Percentiles rank a stretch among this genome's conserved stretches.
phyloP scores from a whole-genome alignment of 805 yeast genomes.

The Teunomyces kruisii region DNA sequence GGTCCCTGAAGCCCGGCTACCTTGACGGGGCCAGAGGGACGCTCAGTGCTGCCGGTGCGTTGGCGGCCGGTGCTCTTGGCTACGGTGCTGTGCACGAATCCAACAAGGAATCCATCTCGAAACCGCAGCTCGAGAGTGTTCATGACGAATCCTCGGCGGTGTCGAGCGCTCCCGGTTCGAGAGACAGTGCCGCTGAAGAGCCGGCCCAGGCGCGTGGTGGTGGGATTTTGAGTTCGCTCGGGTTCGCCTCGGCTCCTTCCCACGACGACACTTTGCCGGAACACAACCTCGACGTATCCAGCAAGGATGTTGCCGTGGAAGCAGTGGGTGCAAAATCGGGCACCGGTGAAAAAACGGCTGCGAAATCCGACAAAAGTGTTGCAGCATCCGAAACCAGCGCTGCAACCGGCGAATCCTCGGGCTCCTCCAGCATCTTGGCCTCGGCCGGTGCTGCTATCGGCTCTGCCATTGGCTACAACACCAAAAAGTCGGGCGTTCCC shows the following conservation, averaged over 20 bases:
- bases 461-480: background rate
- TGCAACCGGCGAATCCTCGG: no score
- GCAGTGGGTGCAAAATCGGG: no score
- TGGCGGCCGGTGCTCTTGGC: conserved; percentile 8
- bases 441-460: conserved; percentile 18
- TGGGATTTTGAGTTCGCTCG: no score
- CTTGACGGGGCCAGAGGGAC: conserved; percentile 11
- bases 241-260: no score
- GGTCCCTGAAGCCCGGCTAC: background rate
- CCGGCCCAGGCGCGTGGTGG: no score
- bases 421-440: conserved; percentile 6
- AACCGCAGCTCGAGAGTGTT: background rate
- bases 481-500: background rate
- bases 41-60: conserved; percentile 13
- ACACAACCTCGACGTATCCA: no score
- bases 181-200: no score
- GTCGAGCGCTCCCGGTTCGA: no score
- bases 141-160: background rate
- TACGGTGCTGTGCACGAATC: conserved; percentile 3
- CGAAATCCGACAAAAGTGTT: background rate
- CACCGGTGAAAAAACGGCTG: background rate
- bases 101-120: no score
- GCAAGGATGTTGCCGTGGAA: no score
- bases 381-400: no score
- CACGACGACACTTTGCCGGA: no score